Conservation (phyloP, 805 yeast species). For the Lipomyces starkeyi region DNA sequence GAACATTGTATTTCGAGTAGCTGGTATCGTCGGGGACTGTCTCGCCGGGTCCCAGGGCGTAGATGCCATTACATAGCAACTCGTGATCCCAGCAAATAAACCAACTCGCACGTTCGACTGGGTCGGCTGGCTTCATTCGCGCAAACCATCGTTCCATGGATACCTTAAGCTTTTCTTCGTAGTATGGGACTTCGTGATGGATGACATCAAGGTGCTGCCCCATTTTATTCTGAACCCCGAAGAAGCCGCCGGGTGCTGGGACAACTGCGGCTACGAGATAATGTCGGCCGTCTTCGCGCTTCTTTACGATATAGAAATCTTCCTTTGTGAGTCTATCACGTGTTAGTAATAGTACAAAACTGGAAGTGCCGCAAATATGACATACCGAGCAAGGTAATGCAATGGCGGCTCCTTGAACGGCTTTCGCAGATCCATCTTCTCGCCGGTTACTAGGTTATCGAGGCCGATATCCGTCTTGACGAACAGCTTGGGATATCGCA, state of each 20-base stretch:
- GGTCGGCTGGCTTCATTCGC: slow-evolving; percentile 62
- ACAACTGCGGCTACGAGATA: slow-evolving; percentile 76
- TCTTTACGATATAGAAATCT: slow-evolving; percentile 69
- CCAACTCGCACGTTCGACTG: slow-evolving; percentile 79
- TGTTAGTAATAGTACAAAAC: neutral
- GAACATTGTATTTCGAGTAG: slow-evolving; percentile 64
- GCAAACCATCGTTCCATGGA: slow-evolving; percentile 79
- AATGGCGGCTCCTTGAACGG: slow-evolving; percentile 72
- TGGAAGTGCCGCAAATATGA: neutral
- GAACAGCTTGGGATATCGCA: slow-evolving; percentile 68
- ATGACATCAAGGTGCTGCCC: slow-evolving; percentile 68
- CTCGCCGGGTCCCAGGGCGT: slow-evolving; percentile 55
- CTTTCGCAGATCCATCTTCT: slow-evolving; percentile 61
- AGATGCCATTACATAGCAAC: slow-evolving; percentile 61
- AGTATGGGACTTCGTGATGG: slow-evolving; percentile 73
- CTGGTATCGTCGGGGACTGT: slow-evolving; percentile 53
- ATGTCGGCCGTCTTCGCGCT: slow-evolving; percentile 62
- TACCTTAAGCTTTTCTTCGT: slow-evolving; percentile 64
- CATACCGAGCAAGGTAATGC: slow-evolving; percentile 56
- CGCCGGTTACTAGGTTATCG: slow-evolving; percentile 67
- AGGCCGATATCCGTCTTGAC: slow-evolving; percentile 57
- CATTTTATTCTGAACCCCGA: slow-evolving; percentile 63
- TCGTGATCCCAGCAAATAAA: slow-evolving; percentile 76
- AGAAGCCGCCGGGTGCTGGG: slow-evolving; percentile 80
- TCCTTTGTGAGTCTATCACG: slow-evolving; percentile 65